These are phyloP conservation scores for Sanguinoderma infundibulare DNA, from an alignment of 1,284 basidiomycete species.

Conservation along the genomic window DNA sequence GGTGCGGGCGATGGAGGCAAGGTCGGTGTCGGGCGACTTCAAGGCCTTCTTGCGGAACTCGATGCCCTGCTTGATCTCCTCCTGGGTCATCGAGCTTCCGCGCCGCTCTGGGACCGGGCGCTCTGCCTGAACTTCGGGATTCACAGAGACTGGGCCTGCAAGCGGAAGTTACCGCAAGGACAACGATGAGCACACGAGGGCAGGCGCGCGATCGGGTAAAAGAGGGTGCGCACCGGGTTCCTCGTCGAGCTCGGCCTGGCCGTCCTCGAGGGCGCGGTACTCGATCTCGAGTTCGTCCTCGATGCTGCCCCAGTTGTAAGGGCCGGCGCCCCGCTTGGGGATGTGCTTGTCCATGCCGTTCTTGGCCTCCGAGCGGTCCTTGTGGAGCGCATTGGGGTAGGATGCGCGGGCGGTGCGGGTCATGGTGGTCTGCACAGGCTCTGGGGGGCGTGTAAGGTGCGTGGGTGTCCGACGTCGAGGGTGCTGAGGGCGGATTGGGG, in stretches of 20 bases:
- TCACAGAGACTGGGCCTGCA: slow-evolving; percentile 15
- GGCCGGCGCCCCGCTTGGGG: slow-evolving; percentile 80
- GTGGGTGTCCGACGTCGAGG: too few relatives aligned
- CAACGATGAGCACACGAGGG: neutral
- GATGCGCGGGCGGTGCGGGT: slow-evolving; percentile 78
- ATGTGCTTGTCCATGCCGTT: slow-evolving; percentile 75
- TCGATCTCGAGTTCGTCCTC: slow-evolving; percentile 66
- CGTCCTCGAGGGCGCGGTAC: slow-evolving; percentile 55
- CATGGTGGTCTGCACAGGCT: slow-evolving; percentile 45
- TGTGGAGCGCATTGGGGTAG: slow-evolving; percentile 75
- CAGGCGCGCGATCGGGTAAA: neutral
- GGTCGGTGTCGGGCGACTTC: slow-evolving; percentile 68
- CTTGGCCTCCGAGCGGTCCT: slow-evolving; percentile 81
- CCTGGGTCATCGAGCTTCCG: slow-evolving; percentile 55
- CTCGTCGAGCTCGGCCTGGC: slow-evolving; percentile 47
- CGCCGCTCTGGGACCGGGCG: slow-evolving; percentile 25
- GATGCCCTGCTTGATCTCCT: slow-evolving; percentile 67
- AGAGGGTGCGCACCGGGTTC: slow-evolving; percentile 22
- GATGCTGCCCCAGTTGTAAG: slow-evolving; percentile 84
- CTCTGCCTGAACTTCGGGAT: slow-evolving; percentile 12
- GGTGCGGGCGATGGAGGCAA: slow-evolving; percentile 80
- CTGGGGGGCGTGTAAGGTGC: slow-evolving; percentile 1
- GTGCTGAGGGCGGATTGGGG: neutral
- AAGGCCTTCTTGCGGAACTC: slow-evolving; percentile 71
- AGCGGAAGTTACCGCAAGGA: neutral